Percentiles rank a stretch among this genome's conserved stretches.
Evolutionary conservation across 2,329 filamentous ascomycete species (phyloP).

Genomic region (Taxawa tesnikishii): DNA sequence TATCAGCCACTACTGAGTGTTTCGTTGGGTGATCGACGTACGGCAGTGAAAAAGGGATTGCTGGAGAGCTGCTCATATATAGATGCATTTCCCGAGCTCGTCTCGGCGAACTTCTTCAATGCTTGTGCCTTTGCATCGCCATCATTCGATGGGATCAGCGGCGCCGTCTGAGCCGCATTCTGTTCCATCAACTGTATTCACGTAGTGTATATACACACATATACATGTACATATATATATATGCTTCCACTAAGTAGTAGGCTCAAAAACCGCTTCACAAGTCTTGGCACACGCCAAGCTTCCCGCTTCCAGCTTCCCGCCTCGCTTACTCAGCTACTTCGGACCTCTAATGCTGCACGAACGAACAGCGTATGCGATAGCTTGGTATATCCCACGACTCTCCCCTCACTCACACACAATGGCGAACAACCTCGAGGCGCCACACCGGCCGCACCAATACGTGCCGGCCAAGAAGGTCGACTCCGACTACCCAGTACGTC

Average conservation of each 20-base stretch:
- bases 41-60: slow-evolving; percentile 44
- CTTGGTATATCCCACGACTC: too few relatives aligned
- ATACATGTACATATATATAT: neutral
- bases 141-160: slow-evolving; percentile 9
- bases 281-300: too few relatives aligned
- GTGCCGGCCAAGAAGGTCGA: slow-evolving; percentile 66
- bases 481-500: slow-evolving; percentile 76
- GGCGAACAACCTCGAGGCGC: too few relatives aligned
- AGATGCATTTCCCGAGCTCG: slow-evolving; percentile 22
- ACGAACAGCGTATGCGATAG: too few relatives aligned
- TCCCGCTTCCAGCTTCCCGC: too few relatives aligned
- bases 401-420: too few relatives aligned
- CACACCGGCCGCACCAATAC: slow-evolving; percentile 3
- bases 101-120: slow-evolving; percentile 23
- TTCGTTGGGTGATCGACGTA: slow-evolving; percentile 16
- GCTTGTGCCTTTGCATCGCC: slow-evolving; percentile 16
- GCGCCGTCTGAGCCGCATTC: slow-evolving; percentile 17
- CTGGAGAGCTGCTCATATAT: slow-evolving; percentile 31
- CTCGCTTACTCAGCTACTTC: too few relatives aligned
- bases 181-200: slow-evolving; percentile 16
- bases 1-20: neutral
- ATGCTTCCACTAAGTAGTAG: too few relatives aligned
- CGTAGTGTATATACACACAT: slow-evolving; percentile 1
- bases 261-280: too few relatives aligned
- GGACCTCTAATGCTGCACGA: too few relatives aligned